These are phyloP conservation scores for Trypanosoma avium DNA, from an alignment of 208 protist species.

Conservation along the genomic window DNA sequence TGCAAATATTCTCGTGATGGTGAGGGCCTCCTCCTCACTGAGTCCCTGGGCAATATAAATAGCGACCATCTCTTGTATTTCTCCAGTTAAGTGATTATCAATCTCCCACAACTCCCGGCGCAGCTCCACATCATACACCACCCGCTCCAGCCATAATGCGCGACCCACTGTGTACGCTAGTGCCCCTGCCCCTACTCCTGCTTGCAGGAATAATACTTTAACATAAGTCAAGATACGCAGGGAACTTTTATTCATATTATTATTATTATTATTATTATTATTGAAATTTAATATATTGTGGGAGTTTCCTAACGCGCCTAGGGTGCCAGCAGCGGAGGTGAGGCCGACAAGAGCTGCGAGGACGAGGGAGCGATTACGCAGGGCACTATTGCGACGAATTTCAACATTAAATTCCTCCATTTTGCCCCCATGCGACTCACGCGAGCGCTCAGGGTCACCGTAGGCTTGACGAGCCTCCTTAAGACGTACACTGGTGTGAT, in stretches of 20 bases:
- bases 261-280: no score
- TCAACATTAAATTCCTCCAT: slow-evolving; percentile 89
- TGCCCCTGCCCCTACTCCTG: slow-evolving; percentile 36
- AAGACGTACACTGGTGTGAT: slow-evolving; percentile 41
- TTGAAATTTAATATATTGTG: no score
- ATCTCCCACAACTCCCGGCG: slow-evolving; percentile 93
- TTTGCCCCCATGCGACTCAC: slow-evolving; percentile 55
- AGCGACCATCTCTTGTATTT: slow-evolving; percentile 92
- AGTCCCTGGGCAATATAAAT: slow-evolving; percentile 93
- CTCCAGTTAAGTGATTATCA: slow-evolving; percentile 89
- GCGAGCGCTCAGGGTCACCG: slow-evolving; percentile 65
- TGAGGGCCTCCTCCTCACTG: slow-evolving; percentile 77
- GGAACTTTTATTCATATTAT: no score
- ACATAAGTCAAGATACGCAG: slow-evolving; percentile 8
- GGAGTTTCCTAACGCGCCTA: no score
- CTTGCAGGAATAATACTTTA: slow-evolving; percentile 35
- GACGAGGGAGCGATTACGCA: slow-evolving; percentile 76
- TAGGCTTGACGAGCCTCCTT: slow-evolving; percentile 54
- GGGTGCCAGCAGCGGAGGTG: slow-evolving; percentile 34
- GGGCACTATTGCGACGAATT: slow-evolving; percentile 76
- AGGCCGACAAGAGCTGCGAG: slow-evolving; percentile 55
- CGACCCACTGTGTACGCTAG: slow-evolving; percentile 51
- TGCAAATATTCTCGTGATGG: slow-evolving; percentile 86
- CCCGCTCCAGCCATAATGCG: slow-evolving; percentile 59
- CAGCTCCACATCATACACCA: slow-evolving; percentile 85